Evolutionary conservation across 2,329 filamentous ascomycete genomes (phyloP).

Genomic region (Stachybotrys echinatus): DNA sequence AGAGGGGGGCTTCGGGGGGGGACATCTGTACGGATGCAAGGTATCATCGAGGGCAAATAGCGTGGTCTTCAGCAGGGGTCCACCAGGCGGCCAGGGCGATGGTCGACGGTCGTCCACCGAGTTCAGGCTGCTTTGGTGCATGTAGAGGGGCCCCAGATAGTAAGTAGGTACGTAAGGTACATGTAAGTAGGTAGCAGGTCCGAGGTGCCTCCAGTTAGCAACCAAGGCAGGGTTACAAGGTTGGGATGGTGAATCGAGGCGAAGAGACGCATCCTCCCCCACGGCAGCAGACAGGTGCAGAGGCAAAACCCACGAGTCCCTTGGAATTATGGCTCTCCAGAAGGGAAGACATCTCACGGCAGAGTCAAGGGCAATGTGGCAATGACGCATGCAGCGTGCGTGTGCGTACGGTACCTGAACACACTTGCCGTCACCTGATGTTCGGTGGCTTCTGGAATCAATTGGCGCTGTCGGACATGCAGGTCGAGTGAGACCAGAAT

Average conservation of each 20-base stretch:
- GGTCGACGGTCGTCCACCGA: no score
- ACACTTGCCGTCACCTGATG: neutral
- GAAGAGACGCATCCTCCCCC: no score
- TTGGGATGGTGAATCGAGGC: no score
- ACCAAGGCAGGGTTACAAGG: no score
- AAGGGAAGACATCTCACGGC: neutral
- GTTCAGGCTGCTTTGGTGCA: no score
- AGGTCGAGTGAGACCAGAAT: neutral
- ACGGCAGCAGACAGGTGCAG: neutral
- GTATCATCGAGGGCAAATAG: no score
- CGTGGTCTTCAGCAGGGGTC: neutral
- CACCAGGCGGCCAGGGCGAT: neutral
- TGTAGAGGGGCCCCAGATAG: no score
- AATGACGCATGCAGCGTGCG: neutral
- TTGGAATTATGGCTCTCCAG: neutral
- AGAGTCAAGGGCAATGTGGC: neutral
- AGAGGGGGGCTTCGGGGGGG: no score
- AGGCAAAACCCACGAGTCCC: neutral
- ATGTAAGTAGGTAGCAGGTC: no score
- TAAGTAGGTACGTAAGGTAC: no score
- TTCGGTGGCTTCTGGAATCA: neutral
- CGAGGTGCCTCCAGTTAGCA: no score
- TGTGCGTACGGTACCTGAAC: neutral
- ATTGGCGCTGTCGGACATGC: neutral
- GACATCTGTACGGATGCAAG: no score